These are phyloP conservation scores for Trichoderma harzianum DNA, from an alignment of 2,329 filamentous ascomycete genomes.

Conservation along the genomic window DNA sequence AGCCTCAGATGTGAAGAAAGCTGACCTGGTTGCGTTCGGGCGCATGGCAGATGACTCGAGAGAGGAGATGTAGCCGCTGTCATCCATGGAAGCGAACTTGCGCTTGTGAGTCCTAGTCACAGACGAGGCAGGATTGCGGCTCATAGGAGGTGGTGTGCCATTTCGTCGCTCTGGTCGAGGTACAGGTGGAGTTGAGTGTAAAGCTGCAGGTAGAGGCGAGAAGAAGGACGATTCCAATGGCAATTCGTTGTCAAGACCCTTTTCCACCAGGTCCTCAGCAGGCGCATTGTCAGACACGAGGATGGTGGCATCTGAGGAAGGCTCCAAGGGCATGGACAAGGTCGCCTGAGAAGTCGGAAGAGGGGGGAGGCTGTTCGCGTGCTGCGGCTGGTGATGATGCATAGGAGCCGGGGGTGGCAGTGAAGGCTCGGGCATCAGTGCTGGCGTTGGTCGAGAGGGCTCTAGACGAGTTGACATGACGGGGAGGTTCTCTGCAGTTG, in stretches of 20 bases:
- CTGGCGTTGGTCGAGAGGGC: conserved; percentile 42
- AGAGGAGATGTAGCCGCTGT: conserved; percentile 96
- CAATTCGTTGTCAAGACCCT: conserved; percentile 38
- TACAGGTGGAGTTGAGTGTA: conserved; percentile 90
- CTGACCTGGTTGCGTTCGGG: conserved; percentile 59
- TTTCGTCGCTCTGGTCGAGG: conserved; percentile 58
- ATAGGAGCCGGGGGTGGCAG: conserved; percentile 44
- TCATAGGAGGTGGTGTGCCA: conserved; percentile 72
- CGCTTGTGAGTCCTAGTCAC: conserved; percentile 66
- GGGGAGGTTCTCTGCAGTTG: conserved; percentile 55
- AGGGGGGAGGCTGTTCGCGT: conserved; percentile 34
- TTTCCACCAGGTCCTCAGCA: conserved; percentile 49
- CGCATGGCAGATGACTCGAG: conserved; percentile 86
- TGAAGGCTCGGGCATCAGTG: conserved; percentile 44
- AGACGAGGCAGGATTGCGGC: conserved; percentile 60
- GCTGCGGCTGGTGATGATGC: conserved; percentile 27
- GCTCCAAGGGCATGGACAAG: conserved; percentile 49
- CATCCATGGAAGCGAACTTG: conserved; percentile 75
- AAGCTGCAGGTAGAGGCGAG: conserved; percentile 66
- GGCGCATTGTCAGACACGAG: conserved; percentile 64
- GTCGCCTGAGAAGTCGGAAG: conserved; percentile 38
- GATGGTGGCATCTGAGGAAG: conserved; percentile 76
- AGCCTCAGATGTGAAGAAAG: conserved; percentile 72
- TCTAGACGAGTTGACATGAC: conserved; percentile 57
- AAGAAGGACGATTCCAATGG: conserved; percentile 53